phyloP scores from a whole-genome alignment of 768 basidiomycete genomes.

The Trametes maxima region DNA sequence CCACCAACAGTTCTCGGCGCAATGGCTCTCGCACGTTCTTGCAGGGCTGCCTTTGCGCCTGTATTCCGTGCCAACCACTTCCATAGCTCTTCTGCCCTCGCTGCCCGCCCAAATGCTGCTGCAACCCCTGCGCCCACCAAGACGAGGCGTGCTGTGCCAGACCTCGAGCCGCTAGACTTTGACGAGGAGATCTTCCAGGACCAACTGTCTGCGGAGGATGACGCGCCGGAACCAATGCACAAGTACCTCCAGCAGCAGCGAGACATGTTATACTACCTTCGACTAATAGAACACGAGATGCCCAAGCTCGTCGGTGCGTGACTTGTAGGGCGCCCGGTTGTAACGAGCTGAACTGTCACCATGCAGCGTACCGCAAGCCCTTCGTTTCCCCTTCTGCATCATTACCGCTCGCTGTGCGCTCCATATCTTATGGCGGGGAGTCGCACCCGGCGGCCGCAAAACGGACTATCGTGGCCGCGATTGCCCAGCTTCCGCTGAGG shows the following conservation, averaged over 20 bases:
- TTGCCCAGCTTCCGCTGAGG: slow-evolving; percentile 71
- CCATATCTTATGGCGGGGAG: slow-evolving; percentile 78
- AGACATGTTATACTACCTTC: slow-evolving; percentile 72
- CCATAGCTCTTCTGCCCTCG: slow-evolving; percentile 13
- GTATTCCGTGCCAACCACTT: slow-evolving; percentile 30
- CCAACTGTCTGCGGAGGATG: slow-evolving; percentile 48
- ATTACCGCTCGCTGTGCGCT: slow-evolving; percentile 69
- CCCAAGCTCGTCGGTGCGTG: slow-evolving; percentile 76
- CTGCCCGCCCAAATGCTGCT: slow-evolving; percentile 18
- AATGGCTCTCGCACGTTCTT: slow-evolving; percentile 24
- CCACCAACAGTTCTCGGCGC: slow-evolving; percentile 8
- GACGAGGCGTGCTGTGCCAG: slow-evolving; percentile 20
- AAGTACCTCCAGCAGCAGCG: slow-evolving; percentile 73
- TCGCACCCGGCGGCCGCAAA: slow-evolving; percentile 72
- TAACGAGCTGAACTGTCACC: slow-evolving; percentile 1
- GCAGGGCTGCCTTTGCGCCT: slow-evolving; percentile 19
- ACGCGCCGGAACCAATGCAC: slow-evolving; percentile 73
- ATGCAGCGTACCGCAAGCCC: slow-evolving; percentile 75
- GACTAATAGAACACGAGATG: slow-evolving; percentile 88
- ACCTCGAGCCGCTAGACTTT: slow-evolving; percentile 9
- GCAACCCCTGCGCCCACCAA: slow-evolving; percentile 11
- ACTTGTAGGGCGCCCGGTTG: slow-evolving; percentile 13
- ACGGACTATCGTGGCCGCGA: slow-evolving; percentile 71
- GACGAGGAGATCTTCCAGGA: slow-evolving; percentile 28
- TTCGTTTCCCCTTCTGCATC: slow-evolving; percentile 66